Conservation (phyloP, 192 early-diverging fungal species). For the Coemansia sp. region DNA sequence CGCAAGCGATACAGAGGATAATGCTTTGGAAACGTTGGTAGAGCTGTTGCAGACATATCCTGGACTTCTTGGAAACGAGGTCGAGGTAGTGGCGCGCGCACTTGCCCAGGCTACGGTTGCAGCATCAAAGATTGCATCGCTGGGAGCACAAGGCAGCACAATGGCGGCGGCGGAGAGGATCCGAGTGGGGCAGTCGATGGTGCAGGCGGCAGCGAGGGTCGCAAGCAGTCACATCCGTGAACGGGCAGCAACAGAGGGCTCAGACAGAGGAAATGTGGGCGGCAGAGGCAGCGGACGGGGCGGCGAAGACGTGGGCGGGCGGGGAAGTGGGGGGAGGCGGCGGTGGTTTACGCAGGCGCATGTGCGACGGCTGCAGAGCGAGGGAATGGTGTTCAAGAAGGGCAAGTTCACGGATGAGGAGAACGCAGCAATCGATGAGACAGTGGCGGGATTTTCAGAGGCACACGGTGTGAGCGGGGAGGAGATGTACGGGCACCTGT, state of each 20-base stretch:
- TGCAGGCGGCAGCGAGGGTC: constrained; percentile 2
- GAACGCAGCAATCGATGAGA: constrained; percentile 32
- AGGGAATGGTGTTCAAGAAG: constrained; percentile 46
- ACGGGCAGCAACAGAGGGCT: background rate
- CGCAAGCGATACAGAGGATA: background rate
- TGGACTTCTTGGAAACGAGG: constrained; percentile 33
- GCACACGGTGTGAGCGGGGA: constrained; percentile 24
- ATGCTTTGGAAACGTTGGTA: constrained; percentile 13
- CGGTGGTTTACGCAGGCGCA: constrained; percentile 45
- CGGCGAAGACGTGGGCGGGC: background rate
- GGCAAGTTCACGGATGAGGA: constrained; percentile 49
- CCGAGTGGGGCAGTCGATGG: constrained; percentile 22
- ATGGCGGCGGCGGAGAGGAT: constrained; percentile 30
- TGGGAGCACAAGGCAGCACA: constrained; percentile 2
- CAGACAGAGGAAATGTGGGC: background rate
- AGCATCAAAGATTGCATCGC: constrained; percentile 16
- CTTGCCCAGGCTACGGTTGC: constrained; percentile 42
- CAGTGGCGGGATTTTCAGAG: constrained; percentile 21
- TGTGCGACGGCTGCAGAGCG: constrained; percentile 35
- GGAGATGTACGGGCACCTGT: constrained; percentile 42
- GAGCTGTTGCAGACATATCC: constrained; percentile 46
- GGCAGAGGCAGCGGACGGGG: background rate
- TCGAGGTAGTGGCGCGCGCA: constrained; percentile 42
- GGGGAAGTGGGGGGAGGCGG: constrained; percentile 6
- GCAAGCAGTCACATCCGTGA: background rate